Evolutionary conservation across 2,329 filamentous ascomycete genomes (phyloP).

Genomic region (Chaetomium olivaceum): DNA sequence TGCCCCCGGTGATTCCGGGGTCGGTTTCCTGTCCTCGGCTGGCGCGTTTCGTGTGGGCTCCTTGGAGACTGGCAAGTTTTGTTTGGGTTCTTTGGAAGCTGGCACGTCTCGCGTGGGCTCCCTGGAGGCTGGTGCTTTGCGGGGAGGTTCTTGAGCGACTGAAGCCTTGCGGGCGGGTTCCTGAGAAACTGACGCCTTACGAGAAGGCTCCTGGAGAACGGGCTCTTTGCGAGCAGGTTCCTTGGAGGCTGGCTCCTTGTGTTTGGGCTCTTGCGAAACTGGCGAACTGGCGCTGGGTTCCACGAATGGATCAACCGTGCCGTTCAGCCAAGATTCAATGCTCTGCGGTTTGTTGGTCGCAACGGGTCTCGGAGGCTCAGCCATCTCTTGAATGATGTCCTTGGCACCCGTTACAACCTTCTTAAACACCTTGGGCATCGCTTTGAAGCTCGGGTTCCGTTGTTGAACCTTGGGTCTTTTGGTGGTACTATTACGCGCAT

Average conservation of each 20-base stretch:
- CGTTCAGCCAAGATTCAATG: conserved; percentile 66
- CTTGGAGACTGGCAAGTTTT: conserved; percentile 34
- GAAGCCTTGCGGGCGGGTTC: not conserved
- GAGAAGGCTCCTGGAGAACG: not conserved
- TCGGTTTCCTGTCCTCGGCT: not conserved
- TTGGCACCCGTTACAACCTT: conserved; percentile 65
- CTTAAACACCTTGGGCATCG: conserved; percentile 63
- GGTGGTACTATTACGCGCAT: conserved; percentile 44
- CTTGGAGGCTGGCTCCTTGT: conserved; percentile 28
- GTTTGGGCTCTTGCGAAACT: conserved; percentile 42
- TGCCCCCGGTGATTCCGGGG: conserved; percentile 27
- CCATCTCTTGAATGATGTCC: conserved; percentile 64
- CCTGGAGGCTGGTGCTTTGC: conserved; percentile 34
- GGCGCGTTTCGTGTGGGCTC: conserved; percentile 43
- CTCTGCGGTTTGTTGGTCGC: conserved; percentile 59
- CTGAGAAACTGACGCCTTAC: not conserved
- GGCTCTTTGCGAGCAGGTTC: no score
- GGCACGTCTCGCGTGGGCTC: conserved; percentile 43
- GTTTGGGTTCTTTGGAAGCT: conserved; percentile 40
- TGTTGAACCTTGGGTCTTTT: conserved; percentile 52
- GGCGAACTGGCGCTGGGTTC: conserved; percentile 43
- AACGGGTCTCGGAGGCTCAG: conserved; percentile 55
- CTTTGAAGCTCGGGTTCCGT: conserved; percentile 59
- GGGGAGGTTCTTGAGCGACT: conserved; percentile 40
- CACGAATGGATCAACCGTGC: conserved; percentile 63